These are phyloP conservation scores for Claviceps africana DNA, from an alignment of 2,329 filamentous ascomycete genomes.

Conservation along the genomic window DNA sequence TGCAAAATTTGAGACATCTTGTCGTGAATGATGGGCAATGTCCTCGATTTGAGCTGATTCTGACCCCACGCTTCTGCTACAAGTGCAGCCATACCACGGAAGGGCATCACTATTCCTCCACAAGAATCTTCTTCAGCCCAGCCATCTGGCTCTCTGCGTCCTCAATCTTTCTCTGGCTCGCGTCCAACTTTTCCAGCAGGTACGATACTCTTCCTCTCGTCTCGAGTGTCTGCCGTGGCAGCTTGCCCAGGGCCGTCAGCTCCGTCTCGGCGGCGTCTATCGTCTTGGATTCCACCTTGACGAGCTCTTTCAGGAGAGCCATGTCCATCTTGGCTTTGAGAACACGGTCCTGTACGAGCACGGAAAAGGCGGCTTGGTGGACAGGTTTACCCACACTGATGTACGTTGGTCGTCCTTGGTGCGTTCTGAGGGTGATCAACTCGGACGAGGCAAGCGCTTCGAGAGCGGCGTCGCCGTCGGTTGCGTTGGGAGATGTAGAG, in stretches of 20 bases:
- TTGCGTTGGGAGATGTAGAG: constrained; percentile 30
- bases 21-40: too few species aligned
- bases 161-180: constrained; percentile 62
- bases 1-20: too few species aligned
- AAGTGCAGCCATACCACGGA: neutral
- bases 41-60: too few species aligned
- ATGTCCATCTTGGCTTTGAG: constrained; percentile 62
- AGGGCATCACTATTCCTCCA: constrained; percentile 25
- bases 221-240: constrained; percentile 60
- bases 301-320: constrained; percentile 52
- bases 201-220: constrained; percentile 53
- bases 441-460: constrained; percentile 74
- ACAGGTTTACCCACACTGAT: constrained; percentile 77
- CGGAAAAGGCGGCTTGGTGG: constrained; percentile 68
- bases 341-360: constrained; percentile 56
- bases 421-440: constrained; percentile 61
- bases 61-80: neutral
- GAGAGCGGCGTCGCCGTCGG: constrained; percentile 59
- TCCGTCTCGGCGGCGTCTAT: constrained; percentile 74
- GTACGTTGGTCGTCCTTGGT: constrained; percentile 61
- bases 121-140: constrained; percentile 51
- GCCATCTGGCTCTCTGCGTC: constrained; percentile 60
- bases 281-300: constrained; percentile 55
- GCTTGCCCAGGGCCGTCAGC: constrained; percentile 51
- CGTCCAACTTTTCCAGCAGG: constrained; percentile 57